Percentiles rank a stretch among this genome's conserved stretches.
Conservation (phyloP, 331 rosid genomes). For the Malus hybrid region DNA sequence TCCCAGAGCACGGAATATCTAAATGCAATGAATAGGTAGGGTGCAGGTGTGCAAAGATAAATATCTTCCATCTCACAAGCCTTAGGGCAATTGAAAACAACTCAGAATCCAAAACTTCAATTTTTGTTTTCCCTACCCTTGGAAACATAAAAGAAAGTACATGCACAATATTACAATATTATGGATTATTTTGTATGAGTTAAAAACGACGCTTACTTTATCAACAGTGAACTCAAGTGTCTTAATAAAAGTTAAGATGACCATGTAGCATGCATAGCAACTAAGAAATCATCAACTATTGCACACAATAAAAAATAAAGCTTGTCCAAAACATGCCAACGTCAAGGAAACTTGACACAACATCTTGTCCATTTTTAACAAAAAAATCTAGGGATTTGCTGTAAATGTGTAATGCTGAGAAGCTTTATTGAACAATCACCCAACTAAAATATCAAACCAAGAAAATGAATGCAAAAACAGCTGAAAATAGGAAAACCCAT, state of each 20-base stretch:
- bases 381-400: not conserved
- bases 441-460: not conserved
- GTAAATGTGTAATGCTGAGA: not conserved
- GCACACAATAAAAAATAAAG: not conserved
- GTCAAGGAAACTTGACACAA: not conserved
- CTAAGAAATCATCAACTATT: not conserved
- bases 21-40: not conserved
- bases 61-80: not conserved
- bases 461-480: not conserved
- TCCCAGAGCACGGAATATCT: not conserved
- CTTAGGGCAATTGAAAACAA: not conserved
- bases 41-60: not conserved
- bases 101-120: not conserved
- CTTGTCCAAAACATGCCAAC: not conserved
- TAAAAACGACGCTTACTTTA: not conserved
- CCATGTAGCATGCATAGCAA: not conserved
- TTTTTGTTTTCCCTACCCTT: not conserved
- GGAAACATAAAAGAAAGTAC: not conserved
- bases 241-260: not conserved
- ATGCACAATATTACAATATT: not conserved
- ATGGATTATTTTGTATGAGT: not conserved
- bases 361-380: not conserved
- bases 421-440: not conserved
- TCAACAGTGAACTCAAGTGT: not conserved
- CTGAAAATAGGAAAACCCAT: slow-evolving; percentile 18